Evolutionary conservation across 208 protist genomes (phyloP), one percentile per base, ranked within the genome.

Genomic region (Balamuthia mandrillaris): DNA sequence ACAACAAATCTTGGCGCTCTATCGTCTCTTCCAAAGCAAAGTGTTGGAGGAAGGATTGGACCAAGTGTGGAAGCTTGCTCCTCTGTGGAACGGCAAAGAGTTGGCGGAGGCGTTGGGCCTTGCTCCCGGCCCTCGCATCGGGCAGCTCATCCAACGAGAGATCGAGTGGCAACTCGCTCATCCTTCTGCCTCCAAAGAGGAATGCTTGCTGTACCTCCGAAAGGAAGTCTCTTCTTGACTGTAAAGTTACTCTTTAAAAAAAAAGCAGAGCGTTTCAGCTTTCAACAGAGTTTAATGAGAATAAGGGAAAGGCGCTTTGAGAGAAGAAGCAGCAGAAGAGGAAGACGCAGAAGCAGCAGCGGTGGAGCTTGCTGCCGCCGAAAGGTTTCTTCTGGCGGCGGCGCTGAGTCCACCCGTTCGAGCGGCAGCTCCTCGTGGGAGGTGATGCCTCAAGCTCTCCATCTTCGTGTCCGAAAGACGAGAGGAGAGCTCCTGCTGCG

Each of bases 361-460:
- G n/a, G n/a, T n/a, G n/a, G n/a, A n/a, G n/a, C n/a, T n/a, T n/a
- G n/a, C n/a, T n/a, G n/a, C n/a, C n/a, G n/a, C n/a, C n/a, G n/a
- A n/a, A n/a, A n/a, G n/a, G n/a, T n/a, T n/a, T n/a, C n/a, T n/a
- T n/a, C n/a, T n/a, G n/a, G n/a, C n/a, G n/a, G n/a, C n/a, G n/a
- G n/a, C n/a, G n/a, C n/a, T n/a, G n/a, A n/a, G n/a, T n/a, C n/a
- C n/a, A n/a, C n/a, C n/a, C n/a, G n/a, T n/a, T n/a, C n/a, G n/a
- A n/a, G n/a, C n/a, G n/a, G n/a, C n/a, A n/a, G n/a, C n/a, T n/a
- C n/a, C n/a, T n/a, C n/a, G n/a, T n/a, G n/a, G n/a, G n/a, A n/a
- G n/a, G n/a, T n/a, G n/a, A n/a, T n/a, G n/a, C n/a, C n/a, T 78
- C 12, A 78, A 24, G 45, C 58, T 78, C 7, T 78, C 68, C n/a